These are phyloP conservation scores for Linnemannia hyalina DNA, from an alignment of 192 early-diverging fungal genomes.

Conservation along the genomic window DNA sequence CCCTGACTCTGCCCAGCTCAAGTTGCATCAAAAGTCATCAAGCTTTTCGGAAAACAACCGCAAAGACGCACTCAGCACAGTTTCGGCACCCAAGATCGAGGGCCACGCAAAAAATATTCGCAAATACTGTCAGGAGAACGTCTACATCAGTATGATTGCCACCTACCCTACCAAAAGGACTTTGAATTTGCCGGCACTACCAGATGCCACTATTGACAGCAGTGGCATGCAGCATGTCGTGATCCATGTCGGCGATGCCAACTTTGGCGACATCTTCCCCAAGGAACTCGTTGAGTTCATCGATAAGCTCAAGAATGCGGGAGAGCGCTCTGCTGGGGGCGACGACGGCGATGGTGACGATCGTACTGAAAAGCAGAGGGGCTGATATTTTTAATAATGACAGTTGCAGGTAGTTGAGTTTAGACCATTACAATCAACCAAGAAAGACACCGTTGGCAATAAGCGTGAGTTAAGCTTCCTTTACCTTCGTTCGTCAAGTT, in stretches of 20 bases:
- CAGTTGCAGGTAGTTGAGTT: too few species aligned
- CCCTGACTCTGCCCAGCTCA: too few species aligned
- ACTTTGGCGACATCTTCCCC: slow-evolving; percentile 20
- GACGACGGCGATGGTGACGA: slow-evolving; percentile 16
- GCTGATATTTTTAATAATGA: background rate
- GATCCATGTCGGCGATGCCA: too few species aligned
- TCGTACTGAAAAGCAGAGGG: slow-evolving; percentile 1
- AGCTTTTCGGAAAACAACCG: slow-evolving; percentile 14
- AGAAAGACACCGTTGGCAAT: too few species aligned
- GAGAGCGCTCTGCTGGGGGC: slow-evolving; percentile 14
- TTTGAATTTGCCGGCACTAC: background rate
- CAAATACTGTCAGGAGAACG: slow-evolving; percentile 19
- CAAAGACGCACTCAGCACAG: slow-evolving; percentile 18
- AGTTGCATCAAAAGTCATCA: too few species aligned
- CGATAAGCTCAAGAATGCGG: slow-evolving; percentile 17
- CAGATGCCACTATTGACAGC: background rate
- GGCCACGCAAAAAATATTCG: slow-evolving; percentile 9
- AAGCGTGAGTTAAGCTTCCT: too few species aligned
- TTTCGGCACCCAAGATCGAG: slow-evolving; percentile 12
- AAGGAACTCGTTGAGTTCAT: slow-evolving; percentile 23
- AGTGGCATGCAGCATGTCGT: background rate
- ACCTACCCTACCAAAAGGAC: background rate
- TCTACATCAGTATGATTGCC: too few species aligned
- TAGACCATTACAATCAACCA: too few species aligned
- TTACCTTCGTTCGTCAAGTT: too few species aligned